phyloP scores from a whole-genome alignment of 1,284 basidiomycete genomes.

The Trichosporon sp. region DNA sequence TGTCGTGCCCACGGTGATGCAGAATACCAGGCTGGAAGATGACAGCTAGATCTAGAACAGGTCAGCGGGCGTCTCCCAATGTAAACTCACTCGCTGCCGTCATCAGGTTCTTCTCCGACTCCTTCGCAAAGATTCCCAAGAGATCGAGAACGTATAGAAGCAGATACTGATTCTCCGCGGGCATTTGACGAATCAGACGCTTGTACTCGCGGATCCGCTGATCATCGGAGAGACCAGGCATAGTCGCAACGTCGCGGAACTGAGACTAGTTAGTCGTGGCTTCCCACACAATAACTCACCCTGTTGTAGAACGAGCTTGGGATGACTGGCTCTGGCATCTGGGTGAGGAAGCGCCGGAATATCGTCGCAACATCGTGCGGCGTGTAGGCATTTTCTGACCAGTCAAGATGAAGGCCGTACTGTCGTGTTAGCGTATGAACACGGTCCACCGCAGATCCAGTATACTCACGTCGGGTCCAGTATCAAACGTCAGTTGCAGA shows the following conservation, averaged over 20 bases:
- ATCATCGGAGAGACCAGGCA: constrained; percentile 49
- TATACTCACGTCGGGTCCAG: constrained; percentile 68
- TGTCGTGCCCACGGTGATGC: constrained; percentile 77
- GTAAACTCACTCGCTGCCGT: constrained; percentile 71
- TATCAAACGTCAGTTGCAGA: constrained; percentile 82
- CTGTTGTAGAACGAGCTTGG: constrained; percentile 64
- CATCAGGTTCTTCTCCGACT: constrained; percentile 90
- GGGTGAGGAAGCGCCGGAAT: constrained; percentile 88
- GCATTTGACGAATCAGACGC: constrained; percentile 74
- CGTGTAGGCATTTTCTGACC: constrained; percentile 76
- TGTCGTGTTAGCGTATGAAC: constrained; percentile 38
- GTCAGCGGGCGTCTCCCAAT: constrained; percentile 2
- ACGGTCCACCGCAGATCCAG: neutral
- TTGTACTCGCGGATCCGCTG: constrained; percentile 73
- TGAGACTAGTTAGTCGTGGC: constrained; percentile 35
- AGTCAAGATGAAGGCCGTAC: constrained; percentile 91
- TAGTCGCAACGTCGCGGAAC: constrained; percentile 71
- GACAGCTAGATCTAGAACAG: constrained; percentile 74
- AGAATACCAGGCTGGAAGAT: constrained; percentile 91
- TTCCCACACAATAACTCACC: constrained; percentile 52
- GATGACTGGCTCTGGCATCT: constrained; percentile 66
- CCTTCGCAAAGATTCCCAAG: constrained; percentile 86
- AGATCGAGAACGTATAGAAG: constrained; percentile 94
- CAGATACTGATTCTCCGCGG: constrained; percentile 84
- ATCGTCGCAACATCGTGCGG: constrained; percentile 96